phyloP scores from a whole-genome alignment of 495 filamentous ascomycete species.

The Lentithecium fluviatile region DNA sequence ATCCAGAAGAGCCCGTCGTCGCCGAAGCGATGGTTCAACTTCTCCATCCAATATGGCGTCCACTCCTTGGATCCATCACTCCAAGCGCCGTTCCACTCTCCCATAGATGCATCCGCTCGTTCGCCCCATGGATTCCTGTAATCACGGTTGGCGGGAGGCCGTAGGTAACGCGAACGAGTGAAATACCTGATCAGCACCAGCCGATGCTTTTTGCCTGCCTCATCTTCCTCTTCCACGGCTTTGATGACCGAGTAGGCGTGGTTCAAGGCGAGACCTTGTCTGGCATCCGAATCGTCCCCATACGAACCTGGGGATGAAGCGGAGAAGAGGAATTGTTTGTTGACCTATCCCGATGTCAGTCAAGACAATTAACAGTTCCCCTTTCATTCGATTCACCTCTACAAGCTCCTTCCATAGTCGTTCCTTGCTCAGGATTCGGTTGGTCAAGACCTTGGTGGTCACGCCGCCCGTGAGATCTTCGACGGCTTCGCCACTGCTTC shows the following conservation, averaged over 20 bases:
- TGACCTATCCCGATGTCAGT: conserved; percentile 49
- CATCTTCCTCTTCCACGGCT: conserved; percentile 69
- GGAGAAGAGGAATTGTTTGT: conserved; percentile 63
- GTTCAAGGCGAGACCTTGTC: conserved; percentile 71
- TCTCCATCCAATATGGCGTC: conserved; percentile 82
- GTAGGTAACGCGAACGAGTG: background rate
- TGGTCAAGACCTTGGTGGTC: conserved; percentile 73
- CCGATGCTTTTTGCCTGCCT: conserved; percentile 46
- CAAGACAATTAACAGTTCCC: background rate
- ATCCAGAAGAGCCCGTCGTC: conserved; percentile 83
- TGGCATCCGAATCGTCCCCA: conserved; percentile 41
- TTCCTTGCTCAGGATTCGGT: conserved; percentile 82
- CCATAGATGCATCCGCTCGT: conserved; percentile 37
- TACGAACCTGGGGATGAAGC: conserved; percentile 69
- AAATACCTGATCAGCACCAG: conserved; percentile 32
- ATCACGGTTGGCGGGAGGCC: background rate
- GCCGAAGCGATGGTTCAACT: conserved; percentile 76
- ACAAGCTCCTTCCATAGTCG: conserved; percentile 87
- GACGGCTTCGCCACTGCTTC: conserved; percentile 70
- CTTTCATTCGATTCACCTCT: conserved; percentile 42
- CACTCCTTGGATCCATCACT: conserved; percentile 82
- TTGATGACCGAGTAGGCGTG: conserved; percentile 89
- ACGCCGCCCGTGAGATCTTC: conserved; percentile 94
- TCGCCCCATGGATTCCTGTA: conserved; percentile 80
- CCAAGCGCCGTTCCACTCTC: conserved; percentile 60